phyloP scores from a whole-genome alignment of 2,329 filamentous ascomycete genomes.

The Metarhizium album region DNA sequence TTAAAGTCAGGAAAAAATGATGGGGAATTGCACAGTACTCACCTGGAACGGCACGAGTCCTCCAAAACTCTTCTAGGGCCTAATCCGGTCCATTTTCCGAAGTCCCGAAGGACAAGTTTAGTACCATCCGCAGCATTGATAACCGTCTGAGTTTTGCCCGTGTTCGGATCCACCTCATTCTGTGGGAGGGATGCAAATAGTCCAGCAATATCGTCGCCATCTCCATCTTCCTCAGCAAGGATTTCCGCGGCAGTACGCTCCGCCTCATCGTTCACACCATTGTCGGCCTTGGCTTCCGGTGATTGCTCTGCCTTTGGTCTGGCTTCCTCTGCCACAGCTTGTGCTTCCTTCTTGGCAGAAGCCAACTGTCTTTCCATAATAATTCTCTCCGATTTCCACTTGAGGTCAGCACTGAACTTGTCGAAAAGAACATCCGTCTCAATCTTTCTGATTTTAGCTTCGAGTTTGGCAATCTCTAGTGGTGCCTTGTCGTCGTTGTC shows the following conservation, averaged over 20 bases:
- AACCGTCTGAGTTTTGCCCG: conserved; percentile 47
- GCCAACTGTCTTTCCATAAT: conserved; percentile 52
- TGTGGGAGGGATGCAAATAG: conserved; percentile 52
- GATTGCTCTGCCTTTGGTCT: conserved; percentile 13
- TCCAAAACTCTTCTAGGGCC: conserved; percentile 68
- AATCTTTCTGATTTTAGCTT: conserved; percentile 65
- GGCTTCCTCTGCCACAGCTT: conserved; percentile 13
- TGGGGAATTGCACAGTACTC: conserved; percentile 10
- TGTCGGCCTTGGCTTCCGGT: conserved; percentile 19
- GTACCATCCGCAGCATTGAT: conserved; percentile 40
- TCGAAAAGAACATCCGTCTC: conserved; percentile 72
- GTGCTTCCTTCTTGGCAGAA: conserved; percentile 29
- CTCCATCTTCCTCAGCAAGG: conserved; percentile 41
- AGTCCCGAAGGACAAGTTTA: conserved; percentile 61
- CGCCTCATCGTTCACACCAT: conserved; percentile 44
- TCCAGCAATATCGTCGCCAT: conserved; percentile 39
- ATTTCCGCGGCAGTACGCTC: conserved; percentile 48
- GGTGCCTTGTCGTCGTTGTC: conserved; percentile 17
- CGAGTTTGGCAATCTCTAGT: conserved; percentile 51
- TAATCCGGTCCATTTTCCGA: conserved; percentile 72
- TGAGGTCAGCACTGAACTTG: conserved; percentile 48
- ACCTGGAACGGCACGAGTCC: conserved; percentile 78
- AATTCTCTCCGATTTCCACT: conserved; percentile 51
- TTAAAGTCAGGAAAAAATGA: conserved; percentile 3
- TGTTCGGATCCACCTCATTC: conserved; percentile 45